Evolutionary conservation across 2,329 filamentous ascomycete genomes (phyloP), one percentile per base, ranked within the genome.

Genomic region (Coniochaeta prunicola): DNA sequence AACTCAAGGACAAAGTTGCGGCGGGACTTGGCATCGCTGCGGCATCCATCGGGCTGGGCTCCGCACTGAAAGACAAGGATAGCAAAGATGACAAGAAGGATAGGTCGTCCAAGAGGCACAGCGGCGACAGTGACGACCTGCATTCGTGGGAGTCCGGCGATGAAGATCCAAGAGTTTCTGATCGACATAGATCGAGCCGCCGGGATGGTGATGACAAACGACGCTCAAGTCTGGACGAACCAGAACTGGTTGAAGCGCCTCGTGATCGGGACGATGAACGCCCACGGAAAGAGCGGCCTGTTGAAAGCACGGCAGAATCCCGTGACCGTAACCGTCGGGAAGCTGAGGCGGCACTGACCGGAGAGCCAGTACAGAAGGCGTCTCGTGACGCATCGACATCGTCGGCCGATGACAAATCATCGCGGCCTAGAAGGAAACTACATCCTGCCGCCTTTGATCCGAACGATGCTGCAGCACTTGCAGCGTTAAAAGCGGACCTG

Each of bases 381-480:
- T 62, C 64, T 58, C 73, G 62, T 68, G 79, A 76, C 3, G 70
- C 53, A 13, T 55, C 53, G 17, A 36, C 53, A 17, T 55, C 53
- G 17, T 55, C 53, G 15, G 53, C n/a, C n/a, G 53, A 55, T 10
- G 53, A 33, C 19, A 55, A 33, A 9, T 21, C 53, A 4, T 55
- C 53, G 12, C 28, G 53, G 17, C 21, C 53, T 2, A 33, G 53
- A n/a, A 33, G 75, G 7, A 66, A 66, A 26, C 73, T 72, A 17
- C 64, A 69, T 36, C 72, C 77, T 0, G 68, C 70, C 45, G 72
- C 71, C 1, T 85, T 85, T 61, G 74, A 82, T 59, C 81, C 81
- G 6, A 84, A 78, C 30, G 77, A 85, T 62, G 74, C 80, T 2
- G 74, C 73, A 31, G 78, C 78, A 17, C 63, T 85, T 17, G 75